A percentile compares a stretch with the other conserved stretches of the same genome.
phyloP scores from a whole-genome alignment of 805 yeast genomes.

The Myxozyma neotropica region DNA sequence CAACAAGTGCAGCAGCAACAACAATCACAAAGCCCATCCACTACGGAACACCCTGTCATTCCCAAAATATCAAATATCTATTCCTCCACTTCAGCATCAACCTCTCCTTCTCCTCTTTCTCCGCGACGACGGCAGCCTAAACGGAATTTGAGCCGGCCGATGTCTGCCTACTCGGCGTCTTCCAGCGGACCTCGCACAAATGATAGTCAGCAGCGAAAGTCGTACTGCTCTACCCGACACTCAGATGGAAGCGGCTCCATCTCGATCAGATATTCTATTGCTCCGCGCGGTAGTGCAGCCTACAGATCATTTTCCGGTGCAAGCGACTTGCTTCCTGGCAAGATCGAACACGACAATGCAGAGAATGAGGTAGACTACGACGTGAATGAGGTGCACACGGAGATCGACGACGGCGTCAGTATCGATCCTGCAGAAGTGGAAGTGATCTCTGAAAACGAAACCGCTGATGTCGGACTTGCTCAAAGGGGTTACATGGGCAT shows the following conservation, averaged over 20 bases:
- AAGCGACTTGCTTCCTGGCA: conserved; percentile 21
- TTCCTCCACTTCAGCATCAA: neutral
- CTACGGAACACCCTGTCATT: neutral
- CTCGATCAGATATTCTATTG: conserved; percentile 28
- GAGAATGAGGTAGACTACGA: conserved; percentile 12
- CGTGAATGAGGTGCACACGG: neutral
- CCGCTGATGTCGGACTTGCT: neutral
- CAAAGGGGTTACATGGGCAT: conserved; percentile 15
- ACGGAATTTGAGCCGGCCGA: neutral
- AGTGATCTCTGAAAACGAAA: neutral
- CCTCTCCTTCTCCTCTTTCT: neutral
- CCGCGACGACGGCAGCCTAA: neutral
- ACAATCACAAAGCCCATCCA: neutral
- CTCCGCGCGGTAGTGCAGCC: conserved; percentile 20
- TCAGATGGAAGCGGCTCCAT: conserved; percentile 31
- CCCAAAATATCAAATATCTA: conserved; percentile 7
- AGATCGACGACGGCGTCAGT: neutral
- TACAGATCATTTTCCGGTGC: conserved; percentile 24
- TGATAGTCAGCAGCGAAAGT: conserved; percentile 4
- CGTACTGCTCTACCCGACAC: conserved; percentile 18
- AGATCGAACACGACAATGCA: conserved; percentile 6
- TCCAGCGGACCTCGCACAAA: neutral
- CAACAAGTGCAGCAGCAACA: neutral
- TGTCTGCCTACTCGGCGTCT: conserved; percentile 5
- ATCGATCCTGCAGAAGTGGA: too few species aligned